phyloP scores from a whole-genome alignment of 805 yeast species.

The Yamadazyma paraphyllophila region DNA sequence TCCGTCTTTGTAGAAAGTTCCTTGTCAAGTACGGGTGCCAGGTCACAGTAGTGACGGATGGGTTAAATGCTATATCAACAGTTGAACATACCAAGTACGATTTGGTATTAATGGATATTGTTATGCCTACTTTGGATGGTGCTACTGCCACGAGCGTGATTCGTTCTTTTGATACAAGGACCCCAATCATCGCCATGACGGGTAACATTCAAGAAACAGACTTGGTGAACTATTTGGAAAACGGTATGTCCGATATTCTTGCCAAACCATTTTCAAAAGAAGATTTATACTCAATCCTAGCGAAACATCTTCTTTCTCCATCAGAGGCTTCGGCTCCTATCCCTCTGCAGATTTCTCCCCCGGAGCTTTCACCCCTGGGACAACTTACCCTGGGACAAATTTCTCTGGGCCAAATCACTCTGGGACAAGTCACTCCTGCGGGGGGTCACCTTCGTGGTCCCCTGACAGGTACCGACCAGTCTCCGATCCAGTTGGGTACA shows the following conservation, averaged over 20 bases:
- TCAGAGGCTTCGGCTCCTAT: background rate
- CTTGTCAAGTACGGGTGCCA: slow-evolving; percentile 85
- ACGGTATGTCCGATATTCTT: slow-evolving; percentile 89
- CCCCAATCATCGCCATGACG: slow-evolving; percentile 94
- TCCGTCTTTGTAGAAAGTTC: slow-evolving; percentile 79
- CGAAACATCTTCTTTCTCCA: slow-evolving; percentile 49
- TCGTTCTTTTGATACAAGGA: slow-evolving; percentile 74
- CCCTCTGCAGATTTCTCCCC: background rate
- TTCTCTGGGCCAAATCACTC: background rate
- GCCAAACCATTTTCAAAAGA: slow-evolving; percentile 93
- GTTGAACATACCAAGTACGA: slow-evolving; percentile 72
- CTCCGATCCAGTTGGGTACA: background rate
- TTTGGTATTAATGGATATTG: slow-evolving; percentile 81
- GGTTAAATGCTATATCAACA: slow-evolving; percentile 79
- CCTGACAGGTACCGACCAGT: background rate
- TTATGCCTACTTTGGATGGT: slow-evolving; percentile 86
- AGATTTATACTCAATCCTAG: slow-evolving; percentile 74
- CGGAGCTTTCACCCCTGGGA: slow-evolving; percentile 2
- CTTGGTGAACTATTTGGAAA: slow-evolving; percentile 72
- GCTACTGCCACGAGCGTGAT: slow-evolving; percentile 89
- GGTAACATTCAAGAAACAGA: slow-evolving; percentile 85
- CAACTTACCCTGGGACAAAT: background rate
- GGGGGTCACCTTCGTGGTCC: too few relatives aligned
- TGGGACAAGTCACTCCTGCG: background rate
- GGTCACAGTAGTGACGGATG: slow-evolving; percentile 91